Base-by-base conservation (phyloP, 1,284 basidiomycete genomes). In the Papiliotrema flavescens region DNA sequence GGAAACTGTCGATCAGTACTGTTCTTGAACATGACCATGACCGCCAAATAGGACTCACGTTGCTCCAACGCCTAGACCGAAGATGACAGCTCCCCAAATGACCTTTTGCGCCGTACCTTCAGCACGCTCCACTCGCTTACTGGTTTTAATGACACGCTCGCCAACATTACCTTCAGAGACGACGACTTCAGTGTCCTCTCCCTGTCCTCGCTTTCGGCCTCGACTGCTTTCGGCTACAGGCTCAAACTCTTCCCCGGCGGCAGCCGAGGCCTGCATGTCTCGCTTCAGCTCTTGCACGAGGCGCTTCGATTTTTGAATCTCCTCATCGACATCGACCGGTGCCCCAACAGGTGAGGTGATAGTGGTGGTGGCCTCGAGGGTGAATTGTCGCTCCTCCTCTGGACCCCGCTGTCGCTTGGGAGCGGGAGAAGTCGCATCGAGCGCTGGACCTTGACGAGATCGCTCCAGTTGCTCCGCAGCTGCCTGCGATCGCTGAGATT, bases 401-500 rank as follows among this genome's bases (percentile, higher is more conserved):
- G 46, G 44, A n/a, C 57, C 57, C 28, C 71, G 60, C 20, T 63
- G 63, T 39, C 74, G 65, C 59, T 75, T 76, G 43, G 70, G 57
- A 8, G 67, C 61, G 7, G 66, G 66, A 17, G 59, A 35, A 1
- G 63, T 49, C 23, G 64, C 48, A 11, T 64, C 62, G 13, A 60
- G 37, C 13, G 53, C 42, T 37, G 61, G 54, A 15, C 65, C 62
- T 37, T 60, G 63, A 23, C 51, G 51, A 15, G 49, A 50, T 28
- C 60, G 62, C 26, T 68, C 62, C 15, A 71, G 56, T 45, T 71
- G 67, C 9, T 75, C 73, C 8, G 73, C 60, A 17, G 75, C 77
- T 4, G 64, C 65, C 55, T 75, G 74, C 39, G 74, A 76, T 39
- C 77, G 69, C 54, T 75, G 74, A 20, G 74, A 76, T 65, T 88